Conservation (phyloP, 495 filamentous ascomycete genomes). For the Venustampulla echinocandica region DNA sequence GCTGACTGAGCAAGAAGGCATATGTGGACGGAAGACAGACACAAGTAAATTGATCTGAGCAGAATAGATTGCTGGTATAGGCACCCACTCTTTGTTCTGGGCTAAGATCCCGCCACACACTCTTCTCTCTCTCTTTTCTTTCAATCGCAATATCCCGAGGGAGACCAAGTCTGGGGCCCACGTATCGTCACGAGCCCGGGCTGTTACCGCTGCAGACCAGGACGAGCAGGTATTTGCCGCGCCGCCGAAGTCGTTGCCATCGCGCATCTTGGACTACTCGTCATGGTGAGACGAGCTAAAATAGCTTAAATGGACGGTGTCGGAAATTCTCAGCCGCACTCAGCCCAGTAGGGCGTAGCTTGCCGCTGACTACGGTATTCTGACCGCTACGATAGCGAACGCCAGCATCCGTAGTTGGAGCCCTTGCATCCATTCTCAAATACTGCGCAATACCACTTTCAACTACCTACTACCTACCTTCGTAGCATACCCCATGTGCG, state of each 20-base stretch:
- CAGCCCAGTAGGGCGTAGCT: not conserved
- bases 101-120: slow-evolving; percentile 6
- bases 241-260: slow-evolving; percentile 24
- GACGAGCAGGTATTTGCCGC: slow-evolving; percentile 21
- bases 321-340: slow-evolving; percentile 6
- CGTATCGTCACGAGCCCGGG: not conserved
- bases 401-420: not conserved
- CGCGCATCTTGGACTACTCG: slow-evolving; percentile 23
- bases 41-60: slow-evolving; percentile 3
- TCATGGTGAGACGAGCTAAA: slow-evolving; percentile 9
- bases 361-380: not conserved
- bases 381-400: no score
- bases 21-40: not conserved
- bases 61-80: not conserved
- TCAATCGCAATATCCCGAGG: slow-evolving; percentile 12
- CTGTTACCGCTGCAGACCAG: slow-evolving; percentile 23
- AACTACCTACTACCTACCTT: not conserved
- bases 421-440: not conserved
- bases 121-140: slow-evolving; percentile 7
- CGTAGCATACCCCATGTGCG: not conserved
- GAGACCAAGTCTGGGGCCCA: not conserved
- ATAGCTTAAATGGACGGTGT: no score
- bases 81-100: slow-evolving; percentile 1
- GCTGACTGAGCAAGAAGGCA: slow-evolving; percentile 7
- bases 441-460: not conserved